These are phyloP conservation scores for Elongisporangium undulatum DNA, from an alignment of 352 stramenopile species.

Conservation along the genomic window DNA sequence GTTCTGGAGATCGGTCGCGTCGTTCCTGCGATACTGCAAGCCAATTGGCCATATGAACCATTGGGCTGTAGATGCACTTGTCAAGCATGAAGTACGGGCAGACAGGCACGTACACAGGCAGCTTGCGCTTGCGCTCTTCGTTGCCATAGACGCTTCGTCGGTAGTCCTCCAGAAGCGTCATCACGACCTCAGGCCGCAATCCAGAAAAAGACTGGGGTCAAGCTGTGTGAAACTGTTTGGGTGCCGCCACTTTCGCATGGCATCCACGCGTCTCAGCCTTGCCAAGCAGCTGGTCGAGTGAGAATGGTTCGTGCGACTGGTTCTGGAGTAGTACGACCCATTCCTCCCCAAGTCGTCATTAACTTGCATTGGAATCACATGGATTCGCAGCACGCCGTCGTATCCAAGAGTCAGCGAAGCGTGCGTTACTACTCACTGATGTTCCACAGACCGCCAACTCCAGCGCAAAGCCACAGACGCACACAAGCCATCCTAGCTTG, in stretches of 20 bases:
- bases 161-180: conserved; percentile 71
- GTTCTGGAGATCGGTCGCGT: not conserved
- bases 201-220: not conserved
- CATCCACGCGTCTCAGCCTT: too few species aligned
- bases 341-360: too few species aligned
- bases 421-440: too few species aligned
- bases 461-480: too few species aligned
- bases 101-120: conserved; percentile 31
- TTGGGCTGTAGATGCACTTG: not conserved
- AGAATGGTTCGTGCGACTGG: too few species aligned
- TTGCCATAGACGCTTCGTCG: conserved; percentile 41
- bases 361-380: too few species aligned
- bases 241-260: not conserved
- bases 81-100: not conserved
- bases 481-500: too few species aligned
- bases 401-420: too few species aligned
- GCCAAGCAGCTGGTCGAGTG: too few species aligned
- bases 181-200: conserved; percentile 7
- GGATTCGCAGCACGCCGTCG: too few species aligned
- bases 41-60: not conserved
- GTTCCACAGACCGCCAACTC: too few species aligned
- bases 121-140: conserved; percentile 22
- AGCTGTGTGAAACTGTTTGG: not conserved
- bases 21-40: not conserved
- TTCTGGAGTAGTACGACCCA: too few species aligned